Evolutionary conservation across 2,329 filamentous ascomycete species (phyloP).

Genomic region (Leptographium lundbergii): DNA sequence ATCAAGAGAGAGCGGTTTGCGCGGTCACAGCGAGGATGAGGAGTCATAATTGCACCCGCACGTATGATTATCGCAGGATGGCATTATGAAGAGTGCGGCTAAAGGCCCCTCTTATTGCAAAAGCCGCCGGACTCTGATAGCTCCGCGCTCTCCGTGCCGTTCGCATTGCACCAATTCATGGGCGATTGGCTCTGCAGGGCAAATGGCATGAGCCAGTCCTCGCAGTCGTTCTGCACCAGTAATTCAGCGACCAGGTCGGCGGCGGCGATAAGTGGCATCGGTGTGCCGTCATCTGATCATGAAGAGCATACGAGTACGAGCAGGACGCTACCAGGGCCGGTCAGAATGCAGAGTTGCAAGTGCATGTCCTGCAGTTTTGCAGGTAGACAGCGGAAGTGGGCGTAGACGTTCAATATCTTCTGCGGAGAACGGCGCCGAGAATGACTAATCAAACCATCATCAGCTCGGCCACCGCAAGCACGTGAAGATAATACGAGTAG

Average conservation of each 20-base stretch:
- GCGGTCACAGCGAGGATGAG: constrained; percentile 2
- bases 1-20: constrained; percentile 16
- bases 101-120: neutral
- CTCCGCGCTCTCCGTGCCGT: neutral
- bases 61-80: neutral
- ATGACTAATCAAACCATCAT: neutral
- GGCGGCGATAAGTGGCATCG: neutral
- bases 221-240: neutral
- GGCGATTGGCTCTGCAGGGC: neutral
- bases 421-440: neutral
- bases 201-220: neutral
- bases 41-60: neutral
- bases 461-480: neutral
- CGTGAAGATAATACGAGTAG: constrained; percentile 2
- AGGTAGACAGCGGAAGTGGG: neutral
- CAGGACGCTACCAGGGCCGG: neutral
- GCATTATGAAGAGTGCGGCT: neutral
- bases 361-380: neutral
- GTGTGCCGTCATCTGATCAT: neutral
- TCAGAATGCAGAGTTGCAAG: neutral
- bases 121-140: neutral
- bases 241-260: neutral
- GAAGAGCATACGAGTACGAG: neutral
- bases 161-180: neutral
- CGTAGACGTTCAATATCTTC: neutral